These are phyloP conservation scores for Alternaria brassicicola DNA, from an alignment of 2,329 filamentous ascomycete species.

Conservation along the genomic window DNA sequence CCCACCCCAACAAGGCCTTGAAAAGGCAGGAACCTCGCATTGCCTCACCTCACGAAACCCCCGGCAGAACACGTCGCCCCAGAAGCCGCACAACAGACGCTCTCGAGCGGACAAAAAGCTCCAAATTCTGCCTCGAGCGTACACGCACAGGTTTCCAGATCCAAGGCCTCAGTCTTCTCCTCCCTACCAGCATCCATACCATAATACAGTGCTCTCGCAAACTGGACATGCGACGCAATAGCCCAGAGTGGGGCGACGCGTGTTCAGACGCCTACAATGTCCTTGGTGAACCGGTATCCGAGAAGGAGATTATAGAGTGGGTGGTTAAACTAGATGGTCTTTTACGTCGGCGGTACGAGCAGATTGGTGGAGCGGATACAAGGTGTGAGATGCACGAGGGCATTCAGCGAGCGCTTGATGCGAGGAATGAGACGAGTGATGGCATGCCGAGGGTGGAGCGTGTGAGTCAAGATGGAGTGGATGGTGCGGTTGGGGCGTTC, in stretches of 20 bases:
- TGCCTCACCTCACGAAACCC: neutral
- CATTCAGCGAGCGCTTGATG: constrained; percentile 16
- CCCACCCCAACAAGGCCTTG: neutral
- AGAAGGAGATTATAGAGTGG: constrained; percentile 23
- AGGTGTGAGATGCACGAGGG: constrained; percentile 19
- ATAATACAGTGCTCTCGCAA: constrained; percentile 19
- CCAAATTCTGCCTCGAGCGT: constrained; percentile 49
- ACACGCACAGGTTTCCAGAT: constrained; percentile 35
- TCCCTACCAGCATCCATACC: neutral
- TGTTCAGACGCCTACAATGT: constrained; percentile 14
- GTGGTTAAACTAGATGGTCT: constrained; percentile 19
- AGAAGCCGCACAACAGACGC: constrained; percentile 16
- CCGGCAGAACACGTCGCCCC: neutral
- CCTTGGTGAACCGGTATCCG: constrained; percentile 7
- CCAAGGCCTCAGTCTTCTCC: constrained; percentile 27
- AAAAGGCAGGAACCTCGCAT: neutral
- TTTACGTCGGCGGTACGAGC: constrained; percentile 15
- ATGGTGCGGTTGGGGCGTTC: neutral
- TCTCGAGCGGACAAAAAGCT: constrained; percentile 42
- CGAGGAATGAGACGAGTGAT: neutral
- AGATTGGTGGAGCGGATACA: constrained; percentile 11
- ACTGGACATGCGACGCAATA: constrained; percentile 30
- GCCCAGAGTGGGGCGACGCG: constrained; percentile 25
- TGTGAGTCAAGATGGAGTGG: neutral
- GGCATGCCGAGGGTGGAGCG: neutral